phyloP scores from a whole-genome alignment of 2,329 filamentous ascomycete genomes.

The Cladophialophora carrionii region DNA sequence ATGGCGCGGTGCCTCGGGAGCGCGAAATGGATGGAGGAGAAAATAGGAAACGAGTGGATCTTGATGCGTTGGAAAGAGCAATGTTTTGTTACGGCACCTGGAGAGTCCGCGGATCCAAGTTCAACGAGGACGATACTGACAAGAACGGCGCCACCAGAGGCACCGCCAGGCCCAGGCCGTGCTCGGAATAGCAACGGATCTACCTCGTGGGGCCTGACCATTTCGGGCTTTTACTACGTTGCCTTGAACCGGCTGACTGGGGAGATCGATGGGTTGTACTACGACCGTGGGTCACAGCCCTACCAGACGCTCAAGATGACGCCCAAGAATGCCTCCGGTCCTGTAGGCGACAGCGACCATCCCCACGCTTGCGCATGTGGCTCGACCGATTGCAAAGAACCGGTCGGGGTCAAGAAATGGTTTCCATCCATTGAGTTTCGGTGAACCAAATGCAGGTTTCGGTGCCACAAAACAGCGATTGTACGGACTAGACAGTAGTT shows the following conservation, averaged over 20 bases:
- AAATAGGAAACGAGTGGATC: conserved; percentile 49
- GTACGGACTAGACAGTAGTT: too few relatives aligned
- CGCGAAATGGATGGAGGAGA: conserved; percentile 35
- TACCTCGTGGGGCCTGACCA: conserved; percentile 51
- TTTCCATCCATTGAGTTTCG: conserved; percentile 33
- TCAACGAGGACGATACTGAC: conserved; percentile 26
- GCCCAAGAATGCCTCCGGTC: conserved; percentile 39
- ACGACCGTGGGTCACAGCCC: conserved; percentile 55
- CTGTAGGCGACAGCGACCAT: background rate
- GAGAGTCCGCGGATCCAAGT: conserved; percentile 8
- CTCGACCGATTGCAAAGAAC: conserved; percentile 19
- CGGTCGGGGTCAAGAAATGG: conserved; percentile 34
- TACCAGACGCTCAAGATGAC: conserved; percentile 53
- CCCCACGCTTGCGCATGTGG: conserved; percentile 24
- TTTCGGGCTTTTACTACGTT: conserved; percentile 57
- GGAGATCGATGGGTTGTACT: conserved; percentile 54
- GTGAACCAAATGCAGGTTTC: conserved; percentile 9
- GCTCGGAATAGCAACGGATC: conserved; percentile 4
- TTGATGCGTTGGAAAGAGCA: conserved; percentile 59
- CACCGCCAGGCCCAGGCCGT: conserved; percentile 4
- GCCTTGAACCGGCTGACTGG: conserved; percentile 52
- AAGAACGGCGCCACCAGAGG: conserved; percentile 1
- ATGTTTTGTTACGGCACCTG: conserved; percentile 48
- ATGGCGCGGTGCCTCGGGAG: conserved; percentile 35
- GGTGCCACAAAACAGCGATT: background rate